Conservation (phyloP, 257 asterid genomes). For the Catharanthus roseus region DNA sequence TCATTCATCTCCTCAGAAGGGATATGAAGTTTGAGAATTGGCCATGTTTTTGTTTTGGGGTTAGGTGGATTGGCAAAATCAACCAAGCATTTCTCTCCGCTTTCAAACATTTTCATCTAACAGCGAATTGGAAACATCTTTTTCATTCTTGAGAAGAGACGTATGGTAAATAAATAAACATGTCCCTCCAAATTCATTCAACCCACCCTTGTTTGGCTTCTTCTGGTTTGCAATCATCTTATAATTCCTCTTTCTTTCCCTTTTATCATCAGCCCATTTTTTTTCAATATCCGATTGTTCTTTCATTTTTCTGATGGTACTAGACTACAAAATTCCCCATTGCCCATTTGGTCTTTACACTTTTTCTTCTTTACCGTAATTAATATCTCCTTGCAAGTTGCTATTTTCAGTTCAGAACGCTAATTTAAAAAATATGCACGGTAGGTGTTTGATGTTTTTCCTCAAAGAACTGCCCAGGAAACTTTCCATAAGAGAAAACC, state of each 20-base stretch:
- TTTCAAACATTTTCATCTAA: neutral
- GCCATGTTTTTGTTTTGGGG: constrained; percentile 14
- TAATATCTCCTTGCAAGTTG: neutral
- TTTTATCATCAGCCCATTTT: constrained; percentile 6
- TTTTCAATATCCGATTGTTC: neutral
- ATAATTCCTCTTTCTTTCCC: neutral
- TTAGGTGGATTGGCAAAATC: constrained; percentile 25
- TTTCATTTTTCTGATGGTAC: neutral
- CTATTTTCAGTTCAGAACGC: neutral
- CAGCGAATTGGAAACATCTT: constrained; percentile 3
- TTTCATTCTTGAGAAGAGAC: constrained; percentile 7
- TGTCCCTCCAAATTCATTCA: constrained; percentile 13
- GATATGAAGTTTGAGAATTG: neutral
- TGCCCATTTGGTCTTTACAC: too few relatives aligned
- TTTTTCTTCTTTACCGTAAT: too few relatives aligned
- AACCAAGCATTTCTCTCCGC: constrained; percentile 8
- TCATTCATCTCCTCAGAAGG: neutral
- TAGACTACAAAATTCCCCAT: too few relatives aligned
- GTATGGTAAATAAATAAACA: constrained; percentile 1
- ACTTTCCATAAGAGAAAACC: too few relatives aligned
- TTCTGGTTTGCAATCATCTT: constrained; percentile 13
- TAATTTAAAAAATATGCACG: neutral
- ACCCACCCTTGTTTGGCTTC: constrained; percentile 7
- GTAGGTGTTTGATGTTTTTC: neutral
- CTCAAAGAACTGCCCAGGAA: too few relatives aligned